Base-by-base conservation (phyloP, 345 rosid species). In the Schrenkiella parvula region DNA sequence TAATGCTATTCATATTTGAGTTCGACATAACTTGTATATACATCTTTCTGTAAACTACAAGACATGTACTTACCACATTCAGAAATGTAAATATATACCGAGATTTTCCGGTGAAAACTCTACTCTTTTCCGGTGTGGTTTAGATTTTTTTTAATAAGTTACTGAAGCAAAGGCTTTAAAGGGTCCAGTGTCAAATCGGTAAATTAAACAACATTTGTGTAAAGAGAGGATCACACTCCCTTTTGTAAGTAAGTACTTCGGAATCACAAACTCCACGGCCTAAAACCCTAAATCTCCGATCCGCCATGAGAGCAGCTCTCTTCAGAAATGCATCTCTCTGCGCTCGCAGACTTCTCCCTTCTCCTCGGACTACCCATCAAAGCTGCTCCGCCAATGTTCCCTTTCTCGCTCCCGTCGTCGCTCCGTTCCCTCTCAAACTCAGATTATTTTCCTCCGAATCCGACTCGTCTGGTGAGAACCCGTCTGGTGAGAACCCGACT, bases 391-490 rank as follows among this genome's bases (percentile, higher is more conserved):
- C 9, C 51, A 28, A 2, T 68, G 26, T 14, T 32, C 35, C 51
- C 12, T 55, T 50, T 17, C 57, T 41, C 38, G n/a, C 74, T 66
- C 70, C 62, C 5, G 18, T 77, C 51, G 25, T 53, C 26, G 56
- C 70, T 46, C 29, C 58, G 3, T 0, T 47, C 26, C 64, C 34
- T 37, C 77, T 17, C 58, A 65, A 26, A 65, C 26, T 57, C 72
- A 80, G 80, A 47, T 66, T 79, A 19, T 82, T 76, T 79, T 74
- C 86, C 13, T 79, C 86, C 37, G 79, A 79, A 52, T 82, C 84
- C 1, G 71, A 73, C 22, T 66, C 83, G 3, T 69, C 80, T 23
- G 59, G 65, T 3, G 75, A 70, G 8, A n/a, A 31, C 22, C 56
- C 58, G 25, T 28, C 68, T 61, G 38, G 55, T n/a, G 44, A 61